A percentile compares a stretch with the other conserved stretches of the same genome.
Conservation (phyloP, 163 green algal genomes). For the Scenedesmus sp. region DNA sequence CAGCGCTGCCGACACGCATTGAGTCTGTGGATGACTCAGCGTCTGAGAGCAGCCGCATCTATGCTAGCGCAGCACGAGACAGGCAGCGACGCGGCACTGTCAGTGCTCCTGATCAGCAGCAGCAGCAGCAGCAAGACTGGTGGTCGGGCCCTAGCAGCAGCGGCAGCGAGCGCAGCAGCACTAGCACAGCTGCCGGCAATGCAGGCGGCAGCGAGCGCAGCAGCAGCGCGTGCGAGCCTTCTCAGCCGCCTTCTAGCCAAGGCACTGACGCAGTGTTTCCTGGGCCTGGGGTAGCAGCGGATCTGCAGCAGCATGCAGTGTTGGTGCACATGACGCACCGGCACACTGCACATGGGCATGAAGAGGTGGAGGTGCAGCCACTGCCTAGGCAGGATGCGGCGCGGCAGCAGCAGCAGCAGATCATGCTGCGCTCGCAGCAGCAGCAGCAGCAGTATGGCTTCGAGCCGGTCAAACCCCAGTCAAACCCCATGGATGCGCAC, state of each 20-base stretch:
- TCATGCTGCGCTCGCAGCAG: constrained; percentile 12
- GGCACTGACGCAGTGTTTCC: background rate
- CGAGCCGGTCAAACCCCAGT: background rate
- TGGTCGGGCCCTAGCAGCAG: constrained; percentile 7
- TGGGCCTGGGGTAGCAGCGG: background rate
- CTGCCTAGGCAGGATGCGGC: background rate
- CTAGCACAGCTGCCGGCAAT: background rate
- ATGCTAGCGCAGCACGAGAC: background rate
- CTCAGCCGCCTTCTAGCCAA: background rate
- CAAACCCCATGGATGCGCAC: constrained; percentile 29
- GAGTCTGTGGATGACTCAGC: background rate
- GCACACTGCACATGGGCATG: constrained; percentile 37
- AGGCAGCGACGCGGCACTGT: background rate
- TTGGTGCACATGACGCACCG: constrained; percentile 19
- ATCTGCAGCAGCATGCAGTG: constrained; percentile 31
- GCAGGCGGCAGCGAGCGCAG: background rate
- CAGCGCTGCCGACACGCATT: background rate
- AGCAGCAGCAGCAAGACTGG: background rate
- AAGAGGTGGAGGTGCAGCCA: background rate
- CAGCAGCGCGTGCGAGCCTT: background rate
- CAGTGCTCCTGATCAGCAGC: background rate
- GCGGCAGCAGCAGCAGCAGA: constrained; percentile 21
- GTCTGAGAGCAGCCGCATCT: background rate
- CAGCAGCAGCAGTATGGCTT: constrained; percentile 8
- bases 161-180: constrained; percentile 23